Evolutionary conservation across 371 early-diverging fungal genomes (phyloP), one percentile per base, ranked within the genome.

Genomic region (Mortierella sp.): DNA sequence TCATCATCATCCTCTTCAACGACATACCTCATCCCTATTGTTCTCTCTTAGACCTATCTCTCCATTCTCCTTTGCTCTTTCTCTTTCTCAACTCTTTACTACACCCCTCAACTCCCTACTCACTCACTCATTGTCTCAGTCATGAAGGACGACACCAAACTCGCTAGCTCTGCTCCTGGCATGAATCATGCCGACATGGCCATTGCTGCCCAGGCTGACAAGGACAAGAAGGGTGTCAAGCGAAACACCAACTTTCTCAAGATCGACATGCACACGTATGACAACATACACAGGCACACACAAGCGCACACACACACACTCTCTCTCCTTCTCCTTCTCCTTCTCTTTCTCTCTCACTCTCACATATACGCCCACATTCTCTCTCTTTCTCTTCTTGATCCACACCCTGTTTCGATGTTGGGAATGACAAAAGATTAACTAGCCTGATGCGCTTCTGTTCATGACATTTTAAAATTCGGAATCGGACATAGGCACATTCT

Each of bases 401-500:
- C n/a, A n/a, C n/a, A n/a, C n/a, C n/a, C n/a, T n/a, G n/a, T n/a
- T n/a, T n/a, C n/a, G n/a, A n/a, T n/a, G n/a, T n/a, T n/a, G n/a
- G n/a, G n/a, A n/a, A n/a, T n/a, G n/a, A n/a, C n/a, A n/a, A n/a
- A n/a, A n/a, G n/a, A n/a, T n/a, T n/a, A n/a, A n/a, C n/a, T n/a
- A n/a, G n/a, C n/a, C n/a, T n/a, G 46, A 46, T 16, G 9, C 16
- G 9, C 16, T 46, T 46, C 16, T 46, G 46, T 46, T 46, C n/a
- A n/a, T n/a, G n/a, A n/a, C n/a, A n/a, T n/a, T n/a, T n/a, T n/a
- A n/a, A n/a, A n/a, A 5, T 37, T 37, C 9, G 37, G 37, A 37
- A 37, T 16, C 23, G 28, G 15, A 25, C 9, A 4, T 74, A 92
- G 90, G 12, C 92, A 92, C 77, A 90, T 92, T 57, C 83, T 92